Conservation (phyloP, 169 alveolate species). For the Blepharisma undulans region DNA sequence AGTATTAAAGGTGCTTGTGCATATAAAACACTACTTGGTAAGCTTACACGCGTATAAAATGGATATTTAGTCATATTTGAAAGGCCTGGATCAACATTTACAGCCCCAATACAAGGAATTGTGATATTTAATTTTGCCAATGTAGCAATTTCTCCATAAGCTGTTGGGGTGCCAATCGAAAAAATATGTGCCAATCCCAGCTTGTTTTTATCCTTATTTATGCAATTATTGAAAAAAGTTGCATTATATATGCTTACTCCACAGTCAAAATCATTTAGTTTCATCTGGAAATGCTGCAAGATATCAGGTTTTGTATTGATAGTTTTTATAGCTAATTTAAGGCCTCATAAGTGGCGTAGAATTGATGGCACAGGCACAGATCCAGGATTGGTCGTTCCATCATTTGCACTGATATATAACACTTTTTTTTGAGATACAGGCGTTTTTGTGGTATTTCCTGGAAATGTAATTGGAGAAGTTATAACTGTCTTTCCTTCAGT, state of each 20-base stretch:
- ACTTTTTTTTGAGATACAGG: background rate
- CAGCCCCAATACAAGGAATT: background rate
- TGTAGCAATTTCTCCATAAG: background rate
- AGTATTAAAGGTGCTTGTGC: too few relatives aligned
- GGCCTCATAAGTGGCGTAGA: background rate
- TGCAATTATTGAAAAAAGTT: background rate
- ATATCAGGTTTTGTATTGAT: background rate
- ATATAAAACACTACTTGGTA: too few relatives aligned
- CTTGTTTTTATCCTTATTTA: background rate
- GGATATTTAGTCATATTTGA: background rate
- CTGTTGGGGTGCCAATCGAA: too few relatives aligned
- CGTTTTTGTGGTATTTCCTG: background rate
- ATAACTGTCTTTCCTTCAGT: background rate
- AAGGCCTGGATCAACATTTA: background rate
- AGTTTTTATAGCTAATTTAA: background rate
- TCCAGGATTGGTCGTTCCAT: background rate
- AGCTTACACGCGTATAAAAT: background rate
- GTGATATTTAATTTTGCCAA: background rate
- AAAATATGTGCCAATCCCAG: background rate
- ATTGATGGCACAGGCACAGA: background rate
- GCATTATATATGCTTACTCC: background rate
- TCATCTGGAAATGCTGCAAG: background rate
- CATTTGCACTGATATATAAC: background rate
- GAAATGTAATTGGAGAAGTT: background rate
- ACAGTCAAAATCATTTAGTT: background rate